Percentiles rank a stretch among this genome's conserved stretches.
phyloP scores from a whole-genome alignment of 169 alveolate genomes.

The Eimeria acervulina region DNA sequence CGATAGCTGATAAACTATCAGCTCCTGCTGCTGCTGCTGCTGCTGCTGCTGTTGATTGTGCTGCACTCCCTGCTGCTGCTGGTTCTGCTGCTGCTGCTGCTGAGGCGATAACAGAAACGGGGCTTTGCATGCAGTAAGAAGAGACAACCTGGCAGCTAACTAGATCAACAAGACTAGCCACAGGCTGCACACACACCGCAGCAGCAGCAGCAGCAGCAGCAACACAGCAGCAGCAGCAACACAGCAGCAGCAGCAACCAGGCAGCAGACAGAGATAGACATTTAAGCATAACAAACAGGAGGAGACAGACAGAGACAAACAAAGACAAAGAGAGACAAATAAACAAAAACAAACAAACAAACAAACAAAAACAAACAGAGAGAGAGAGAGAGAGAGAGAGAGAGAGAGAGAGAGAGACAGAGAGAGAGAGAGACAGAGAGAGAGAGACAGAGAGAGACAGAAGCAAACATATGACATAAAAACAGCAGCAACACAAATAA shows the following conservation, averaged over 20 bases:
- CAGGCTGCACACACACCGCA: background rate
- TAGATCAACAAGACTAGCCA: background rate
- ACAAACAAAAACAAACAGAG: background rate
- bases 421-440: too few species aligned
- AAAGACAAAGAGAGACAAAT: background rate
- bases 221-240: background rate
- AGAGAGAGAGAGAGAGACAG: background rate
- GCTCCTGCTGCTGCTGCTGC: slow-evolving; percentile 38
- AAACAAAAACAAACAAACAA: background rate
- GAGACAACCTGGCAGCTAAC: background rate
- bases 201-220: slow-evolving; percentile 33
- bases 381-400: background rate
- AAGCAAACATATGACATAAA: background rate
- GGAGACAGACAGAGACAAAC: background rate
- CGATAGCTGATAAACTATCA: background rate
- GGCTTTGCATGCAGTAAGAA: background rate
- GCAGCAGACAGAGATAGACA: too few species aligned
- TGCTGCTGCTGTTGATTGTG: slow-evolving; percentile 7
- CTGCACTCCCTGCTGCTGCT: background rate
- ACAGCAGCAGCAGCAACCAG: background rate
- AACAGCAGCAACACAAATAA: too few species aligned
- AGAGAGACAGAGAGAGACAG: background rate
- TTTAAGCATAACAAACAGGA: background rate
- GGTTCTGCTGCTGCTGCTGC: background rate
- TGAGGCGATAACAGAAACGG: background rate